Conservation (phyloP, 495 filamentous ascomycete species). For the Aspergillus leporis region DNA sequence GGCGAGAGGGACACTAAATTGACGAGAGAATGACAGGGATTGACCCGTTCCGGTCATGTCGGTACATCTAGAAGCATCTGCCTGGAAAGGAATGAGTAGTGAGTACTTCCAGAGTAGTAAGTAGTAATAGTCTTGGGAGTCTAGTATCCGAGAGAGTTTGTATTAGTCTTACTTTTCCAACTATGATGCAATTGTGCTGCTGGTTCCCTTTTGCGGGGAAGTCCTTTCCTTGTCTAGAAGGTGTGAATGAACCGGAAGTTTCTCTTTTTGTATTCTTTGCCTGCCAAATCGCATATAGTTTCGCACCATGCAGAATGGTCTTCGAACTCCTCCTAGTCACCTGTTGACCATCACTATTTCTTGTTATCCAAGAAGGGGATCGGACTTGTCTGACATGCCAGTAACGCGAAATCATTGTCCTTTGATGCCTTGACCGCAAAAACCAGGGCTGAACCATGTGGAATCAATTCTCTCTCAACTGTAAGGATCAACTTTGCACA, state of each 20-base stretch:
- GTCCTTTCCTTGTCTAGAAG: constrained; percentile 3
- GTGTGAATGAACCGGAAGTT: not conserved
- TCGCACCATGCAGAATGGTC: too few species aligned
- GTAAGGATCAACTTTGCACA: constrained; percentile 3
- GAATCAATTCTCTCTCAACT: not conserved
- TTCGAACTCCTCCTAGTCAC: too few species aligned
- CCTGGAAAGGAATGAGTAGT: not conserved
- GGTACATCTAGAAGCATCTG: not conserved
- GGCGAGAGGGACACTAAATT: not conserved
- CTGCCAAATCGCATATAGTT: not conserved
- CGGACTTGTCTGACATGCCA: too few species aligned
- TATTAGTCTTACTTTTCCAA: not conserved
- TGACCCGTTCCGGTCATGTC: not conserved
- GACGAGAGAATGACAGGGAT: not conserved
- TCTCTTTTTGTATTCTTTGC: not conserved
- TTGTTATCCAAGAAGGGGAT: too few species aligned
- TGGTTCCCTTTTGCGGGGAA: not conserved
- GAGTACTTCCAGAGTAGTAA: too few species aligned
- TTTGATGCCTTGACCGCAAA: constrained; percentile 4
- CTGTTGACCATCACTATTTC: too few species aligned
- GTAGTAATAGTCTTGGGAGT: too few species aligned
- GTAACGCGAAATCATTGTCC: not conserved
- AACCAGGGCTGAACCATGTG: not conserved
- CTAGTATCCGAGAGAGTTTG: too few species aligned
- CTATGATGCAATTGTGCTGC: constrained; percentile 24